A percentile compares a stretch with the other conserved stretches of the same genome.
Conservation (phyloP, 768 basidiomycete genomes). For the Paxillus involutus region DNA sequence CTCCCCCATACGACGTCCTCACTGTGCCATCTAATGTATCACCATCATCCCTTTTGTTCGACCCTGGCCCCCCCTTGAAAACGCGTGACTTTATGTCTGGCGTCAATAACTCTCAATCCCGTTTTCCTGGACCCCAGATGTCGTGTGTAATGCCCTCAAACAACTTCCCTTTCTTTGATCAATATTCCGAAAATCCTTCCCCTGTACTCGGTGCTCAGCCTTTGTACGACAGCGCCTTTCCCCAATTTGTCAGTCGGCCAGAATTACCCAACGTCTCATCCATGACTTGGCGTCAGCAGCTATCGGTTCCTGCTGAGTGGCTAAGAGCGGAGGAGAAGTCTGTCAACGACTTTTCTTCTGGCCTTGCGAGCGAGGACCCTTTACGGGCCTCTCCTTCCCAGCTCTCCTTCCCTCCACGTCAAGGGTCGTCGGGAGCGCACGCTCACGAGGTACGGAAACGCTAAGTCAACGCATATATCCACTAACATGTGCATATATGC, state of each 20-base stretch:
- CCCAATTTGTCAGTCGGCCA: constrained; percentile 22
- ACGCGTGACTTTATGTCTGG: constrained; percentile 30
- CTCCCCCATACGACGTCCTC: constrained; percentile 50
- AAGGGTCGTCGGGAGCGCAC: constrained; percentile 25
- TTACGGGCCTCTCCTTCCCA: constrained; percentile 30
- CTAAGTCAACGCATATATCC: constrained; percentile 5
- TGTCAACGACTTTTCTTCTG: constrained; percentile 21
- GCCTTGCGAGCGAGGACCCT: constrained; percentile 27
- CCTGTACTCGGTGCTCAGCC: constrained; percentile 37
- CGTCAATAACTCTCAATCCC: constrained; percentile 23
- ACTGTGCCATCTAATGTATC: constrained; percentile 24
- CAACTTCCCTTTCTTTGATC: constrained; percentile 50
- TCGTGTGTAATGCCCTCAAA: constrained; percentile 21
- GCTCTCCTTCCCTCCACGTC: constrained; percentile 22
- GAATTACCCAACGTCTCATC: constrained; percentile 14
- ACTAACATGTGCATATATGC: constrained; percentile 16
- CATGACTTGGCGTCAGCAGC: constrained; percentile 24
- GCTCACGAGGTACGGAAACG: constrained; percentile 51
- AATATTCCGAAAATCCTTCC: constrained; percentile 46
- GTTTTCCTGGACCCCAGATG: constrained; percentile 18
- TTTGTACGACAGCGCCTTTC: constrained; percentile 32
- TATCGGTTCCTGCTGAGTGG: constrained; percentile 41
- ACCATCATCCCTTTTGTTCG: constrained; percentile 43
- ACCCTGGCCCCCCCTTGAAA: constrained; percentile 40
- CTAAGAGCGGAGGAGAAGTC: constrained; percentile 36